Conservation (phyloP, 495 filamentous ascomycete genomes). For the Penicillium cosmopolitanum region DNA sequence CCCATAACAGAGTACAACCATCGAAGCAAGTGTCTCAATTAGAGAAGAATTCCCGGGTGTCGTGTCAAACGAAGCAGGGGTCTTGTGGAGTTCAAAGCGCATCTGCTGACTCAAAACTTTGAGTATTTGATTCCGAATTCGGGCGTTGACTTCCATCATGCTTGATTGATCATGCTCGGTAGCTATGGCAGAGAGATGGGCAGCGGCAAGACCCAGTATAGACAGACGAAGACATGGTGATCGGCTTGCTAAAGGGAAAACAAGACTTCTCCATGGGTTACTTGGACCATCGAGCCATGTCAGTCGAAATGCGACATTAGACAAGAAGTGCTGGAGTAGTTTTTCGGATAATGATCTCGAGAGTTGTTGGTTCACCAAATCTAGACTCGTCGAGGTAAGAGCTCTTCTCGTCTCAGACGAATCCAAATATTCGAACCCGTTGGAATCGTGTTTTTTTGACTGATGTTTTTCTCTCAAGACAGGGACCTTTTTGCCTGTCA, state of each 20-base stretch:
- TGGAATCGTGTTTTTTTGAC: neutral
- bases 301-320: constrained; percentile 16
- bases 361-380: constrained; percentile 5
- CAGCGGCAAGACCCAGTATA: constrained; percentile 22
- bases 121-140: constrained; percentile 18
- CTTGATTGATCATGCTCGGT: constrained; percentile 14
- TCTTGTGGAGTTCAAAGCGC: constrained; percentile 5
- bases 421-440: neutral
- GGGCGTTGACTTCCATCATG: constrained; percentile 11
- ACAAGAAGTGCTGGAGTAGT: constrained; percentile 21
- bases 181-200: constrained; percentile 25
- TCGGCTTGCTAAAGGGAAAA: constrained; percentile 12
- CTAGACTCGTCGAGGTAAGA: neutral
- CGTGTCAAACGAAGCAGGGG: neutral
- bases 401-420: neutral
- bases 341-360: constrained; percentile 13
- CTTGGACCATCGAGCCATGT: constrained; percentile 27
- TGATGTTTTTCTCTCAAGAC: neutral
- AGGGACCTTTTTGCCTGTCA: constrained; percentile 11
- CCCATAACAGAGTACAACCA: constrained; percentile 22
- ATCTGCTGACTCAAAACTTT: constrained; percentile 15
- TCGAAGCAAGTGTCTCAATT: constrained; percentile 17
- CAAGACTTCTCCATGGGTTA: constrained; percentile 25
- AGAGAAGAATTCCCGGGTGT: constrained; percentile 3
- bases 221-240: constrained; percentile 19